Percentiles rank a stretch among this genome's conserved stretches.
Conservation (phyloP, 345 rosid genomes). For the Bruguiera parviflora region DNA sequence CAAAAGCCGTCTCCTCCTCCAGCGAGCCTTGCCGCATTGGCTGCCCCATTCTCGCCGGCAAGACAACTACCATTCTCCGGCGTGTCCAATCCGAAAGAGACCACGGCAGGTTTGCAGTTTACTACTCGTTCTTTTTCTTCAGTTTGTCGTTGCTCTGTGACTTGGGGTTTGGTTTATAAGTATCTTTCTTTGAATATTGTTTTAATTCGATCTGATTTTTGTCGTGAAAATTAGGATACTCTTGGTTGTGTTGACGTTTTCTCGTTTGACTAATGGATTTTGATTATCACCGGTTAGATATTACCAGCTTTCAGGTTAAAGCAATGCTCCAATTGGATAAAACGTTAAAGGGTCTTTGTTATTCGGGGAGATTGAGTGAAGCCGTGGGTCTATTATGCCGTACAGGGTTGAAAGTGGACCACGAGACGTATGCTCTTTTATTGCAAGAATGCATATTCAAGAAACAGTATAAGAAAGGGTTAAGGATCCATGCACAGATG, state of each 20-base stretch:
- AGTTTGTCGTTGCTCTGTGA: not conserved
- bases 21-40: constrained; percentile 76
- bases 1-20: constrained; percentile 21
- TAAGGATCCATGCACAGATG: constrained; percentile 73
- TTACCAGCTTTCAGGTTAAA: constrained; percentile 77
- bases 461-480: constrained; percentile 45
- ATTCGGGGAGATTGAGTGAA: constrained; percentile 58
- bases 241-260: too few species aligned
- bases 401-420: constrained; percentile 31
- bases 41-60: constrained; percentile 68
- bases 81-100: constrained; percentile 52
- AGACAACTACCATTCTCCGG: constrained; percentile 65
- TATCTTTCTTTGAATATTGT: not conserved
- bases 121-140: not conserved
- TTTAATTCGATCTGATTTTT: too few species aligned
- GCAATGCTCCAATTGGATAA: constrained; percentile 39
- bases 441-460: constrained; percentile 68
- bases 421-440: constrained; percentile 45
- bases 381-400: constrained; percentile 63
- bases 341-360: constrained; percentile 56
- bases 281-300: constrained; percentile 23
- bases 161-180: not conserved
- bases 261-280: not conserved
- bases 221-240: too few species aligned
- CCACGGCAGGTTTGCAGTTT: constrained; percentile 48